phyloP scores from a whole-genome alignment of 1,139 yeast genomes.

The Candida tunisiensis region DNA sequence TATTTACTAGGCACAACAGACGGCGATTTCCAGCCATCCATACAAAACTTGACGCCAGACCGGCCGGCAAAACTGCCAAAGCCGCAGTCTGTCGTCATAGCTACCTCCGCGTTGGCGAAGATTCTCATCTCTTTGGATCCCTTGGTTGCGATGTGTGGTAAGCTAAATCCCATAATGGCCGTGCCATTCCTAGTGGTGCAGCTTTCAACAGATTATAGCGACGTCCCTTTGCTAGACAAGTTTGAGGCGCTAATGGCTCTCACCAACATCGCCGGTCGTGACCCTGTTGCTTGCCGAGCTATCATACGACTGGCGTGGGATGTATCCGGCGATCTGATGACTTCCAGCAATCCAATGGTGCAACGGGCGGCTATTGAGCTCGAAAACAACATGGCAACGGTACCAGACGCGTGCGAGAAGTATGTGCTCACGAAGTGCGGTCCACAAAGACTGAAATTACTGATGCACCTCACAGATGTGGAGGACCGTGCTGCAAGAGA shows the following conservation, averaged over 20 bases:
- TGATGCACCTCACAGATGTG: constrained; percentile 10
- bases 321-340: constrained; percentile 20
- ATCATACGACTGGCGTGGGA: constrained; percentile 23
- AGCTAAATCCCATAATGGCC: constrained; percentile 17
- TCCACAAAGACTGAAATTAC: too few species aligned
- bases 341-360: constrained; percentile 16
- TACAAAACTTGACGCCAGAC: constrained; percentile 16
- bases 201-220: constrained; percentile 9
- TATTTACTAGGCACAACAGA: background rate
- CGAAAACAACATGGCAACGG: constrained; percentile 21
- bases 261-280: constrained; percentile 29
- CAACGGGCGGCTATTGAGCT: constrained; percentile 23
- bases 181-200: constrained; percentile 16
- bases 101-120: constrained; percentile 19
- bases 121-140: constrained; percentile 21
- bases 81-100: constrained; percentile 15
- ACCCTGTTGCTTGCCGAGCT: constrained; percentile 19
- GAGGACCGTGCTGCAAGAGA: constrained; percentile 18
- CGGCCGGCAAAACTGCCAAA: constrained; percentile 16
- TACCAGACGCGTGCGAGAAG: constrained; percentile 20
- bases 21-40: constrained; percentile 8
- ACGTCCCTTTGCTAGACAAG: constrained; percentile 20
- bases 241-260: constrained; percentile 31
- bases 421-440: constrained; percentile 8
- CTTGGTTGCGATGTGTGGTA: constrained; percentile 16